phyloP scores from a whole-genome alignment of 768 basidiomycete genomes.

The Trametes villosa region DNA sequence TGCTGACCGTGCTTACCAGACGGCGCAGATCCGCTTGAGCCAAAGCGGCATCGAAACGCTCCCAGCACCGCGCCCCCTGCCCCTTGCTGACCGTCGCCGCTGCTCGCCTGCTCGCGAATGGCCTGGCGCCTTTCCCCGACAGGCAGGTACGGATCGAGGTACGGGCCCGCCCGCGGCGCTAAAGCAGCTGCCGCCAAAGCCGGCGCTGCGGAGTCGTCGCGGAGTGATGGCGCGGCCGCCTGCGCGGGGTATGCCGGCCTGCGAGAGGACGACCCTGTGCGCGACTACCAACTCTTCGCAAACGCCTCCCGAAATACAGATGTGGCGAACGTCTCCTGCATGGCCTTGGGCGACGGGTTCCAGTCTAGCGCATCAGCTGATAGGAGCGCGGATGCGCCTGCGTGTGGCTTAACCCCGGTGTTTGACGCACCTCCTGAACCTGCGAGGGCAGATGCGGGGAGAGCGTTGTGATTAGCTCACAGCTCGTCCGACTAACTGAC shows the following conservation, averaged over 20 bases:
- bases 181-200: neutral
- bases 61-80: neutral
- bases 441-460: neutral
- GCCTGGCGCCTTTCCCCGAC: neutral
- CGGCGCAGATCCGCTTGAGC: no score
- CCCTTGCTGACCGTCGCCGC: neutral
- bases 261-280: slow-evolving; percentile 4
- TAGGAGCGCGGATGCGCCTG: no score
- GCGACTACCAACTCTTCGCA: neutral
- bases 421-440: no score
- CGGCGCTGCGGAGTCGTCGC: neutral
- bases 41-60: neutral
- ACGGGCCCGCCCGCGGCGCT: neutral
- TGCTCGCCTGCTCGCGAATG: no score
- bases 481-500: neutral
- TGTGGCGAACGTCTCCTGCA: neutral
- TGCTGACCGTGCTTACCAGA: no score
- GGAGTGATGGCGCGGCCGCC: slow-evolving; percentile 4
- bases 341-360: no score
- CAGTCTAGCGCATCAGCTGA: no score
- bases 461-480: neutral
- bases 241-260: neutral
- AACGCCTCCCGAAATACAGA: no score
- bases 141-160: neutral
- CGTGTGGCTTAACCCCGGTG: no score